Percentiles rank a stretch among this genome's conserved stretches.
phyloP scores from a whole-genome alignment of 352 stramenopile species.

The Phytophthora lateralis region DNA sequence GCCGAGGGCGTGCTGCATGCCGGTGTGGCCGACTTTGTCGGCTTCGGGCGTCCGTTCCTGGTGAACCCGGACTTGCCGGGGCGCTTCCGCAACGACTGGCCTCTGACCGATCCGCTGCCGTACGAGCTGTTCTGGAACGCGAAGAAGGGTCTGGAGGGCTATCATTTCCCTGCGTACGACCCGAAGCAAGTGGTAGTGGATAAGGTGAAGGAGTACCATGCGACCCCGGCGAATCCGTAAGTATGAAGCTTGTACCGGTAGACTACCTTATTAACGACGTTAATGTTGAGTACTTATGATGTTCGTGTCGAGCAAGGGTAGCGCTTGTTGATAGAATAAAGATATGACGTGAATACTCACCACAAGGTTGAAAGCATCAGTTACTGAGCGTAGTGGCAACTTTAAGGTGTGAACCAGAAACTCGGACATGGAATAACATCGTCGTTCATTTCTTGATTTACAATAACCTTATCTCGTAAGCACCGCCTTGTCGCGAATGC shows the following conservation, averaged over 20 bases:
- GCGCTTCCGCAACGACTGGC: constrained; percentile 34
- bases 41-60: constrained; percentile 39
- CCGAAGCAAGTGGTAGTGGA: constrained; percentile 11
- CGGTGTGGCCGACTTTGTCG: constrained; percentile 35
- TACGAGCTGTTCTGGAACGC: constrained; percentile 30
- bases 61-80: constrained; percentile 45
- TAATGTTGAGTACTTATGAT: too few relatives aligned
- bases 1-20: constrained; percentile 40
- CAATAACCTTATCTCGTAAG: too few relatives aligned
- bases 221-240: constrained; percentile 13
- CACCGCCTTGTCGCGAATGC: not conserved
- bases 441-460: too few relatives aligned
- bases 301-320: too few relatives aligned
- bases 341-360: too few relatives aligned
- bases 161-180: constrained; percentile 23
- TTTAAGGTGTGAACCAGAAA: too few relatives aligned
- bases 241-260: not conserved
- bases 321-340: too few relatives aligned
- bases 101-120: constrained; percentile 10
- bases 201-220: not conserved
- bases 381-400: too few relatives aligned
- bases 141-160: constrained; percentile 21
- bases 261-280: too few relatives aligned
- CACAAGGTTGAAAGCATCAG: too few relatives aligned
- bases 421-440: too few relatives aligned